Percentiles rank a stretch among this genome's conserved stretches.
phyloP scores from a whole-genome alignment of 306 rosid genomes.

The Cucumis melo region DNA sequence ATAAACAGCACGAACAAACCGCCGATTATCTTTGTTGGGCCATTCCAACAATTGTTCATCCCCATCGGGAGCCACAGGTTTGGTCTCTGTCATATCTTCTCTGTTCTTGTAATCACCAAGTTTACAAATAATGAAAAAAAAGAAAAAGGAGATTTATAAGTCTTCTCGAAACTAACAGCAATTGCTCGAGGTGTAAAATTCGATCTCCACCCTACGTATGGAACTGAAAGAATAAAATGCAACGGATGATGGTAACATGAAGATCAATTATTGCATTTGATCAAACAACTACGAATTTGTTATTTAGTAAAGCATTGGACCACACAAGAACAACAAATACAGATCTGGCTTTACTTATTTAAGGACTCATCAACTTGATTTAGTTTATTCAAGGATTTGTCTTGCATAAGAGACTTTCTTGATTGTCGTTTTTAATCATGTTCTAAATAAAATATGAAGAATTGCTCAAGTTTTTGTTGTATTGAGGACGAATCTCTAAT shows the following conservation, averaged over 20 bases:
- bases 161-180: background rate
- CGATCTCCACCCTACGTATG: too few species aligned
- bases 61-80: constrained; percentile 27
- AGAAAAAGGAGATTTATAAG: background rate
- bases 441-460: background rate
- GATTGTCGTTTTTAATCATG: background rate
- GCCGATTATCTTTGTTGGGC: constrained; percentile 78
- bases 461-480: too few species aligned
- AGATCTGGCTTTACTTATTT: background rate
- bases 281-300: background rate
- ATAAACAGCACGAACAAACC: constrained; percentile 74
- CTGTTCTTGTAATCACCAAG: background rate
- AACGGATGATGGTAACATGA: background rate
- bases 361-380: background rate
- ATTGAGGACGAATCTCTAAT: too few species aligned
- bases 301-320: background rate
- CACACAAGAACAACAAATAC: background rate
- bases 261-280: background rate
- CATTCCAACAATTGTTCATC: constrained; percentile 57
- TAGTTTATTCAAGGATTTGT: background rate
- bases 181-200: too few species aligned
- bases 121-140: background rate
- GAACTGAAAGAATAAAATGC: background rate
- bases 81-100: constrained; percentile 63
- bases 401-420: background rate